Conservation (phyloP, 192 early-diverging fungal species). For the Backusella luteola region DNA sequence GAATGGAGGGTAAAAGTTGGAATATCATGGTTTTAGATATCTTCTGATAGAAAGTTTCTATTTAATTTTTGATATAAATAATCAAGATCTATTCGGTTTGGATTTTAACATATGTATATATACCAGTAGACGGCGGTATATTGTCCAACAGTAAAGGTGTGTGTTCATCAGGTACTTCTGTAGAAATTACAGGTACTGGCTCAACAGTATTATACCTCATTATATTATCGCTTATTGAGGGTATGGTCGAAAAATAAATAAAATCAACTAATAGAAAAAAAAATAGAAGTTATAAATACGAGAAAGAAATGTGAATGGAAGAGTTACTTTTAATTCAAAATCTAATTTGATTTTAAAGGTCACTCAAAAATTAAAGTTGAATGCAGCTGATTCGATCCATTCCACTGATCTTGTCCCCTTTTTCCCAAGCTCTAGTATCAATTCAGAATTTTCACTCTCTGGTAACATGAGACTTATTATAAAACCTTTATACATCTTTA, state of each 20-base stretch:
- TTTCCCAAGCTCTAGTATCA: neutral
- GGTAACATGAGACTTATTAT: neutral
- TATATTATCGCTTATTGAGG: neutral
- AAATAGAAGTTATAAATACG: neutral
- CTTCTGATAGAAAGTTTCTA: neutral
- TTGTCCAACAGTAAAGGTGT: neutral
- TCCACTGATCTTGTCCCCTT: slow-evolving; percentile 2
- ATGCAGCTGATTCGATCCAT: slow-evolving; percentile 13
- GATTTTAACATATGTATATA: neutral
- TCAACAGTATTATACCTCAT: neutral
- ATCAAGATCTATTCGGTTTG: too few species aligned
- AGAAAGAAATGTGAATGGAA: neutral
- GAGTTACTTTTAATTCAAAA: neutral
- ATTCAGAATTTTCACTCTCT: neutral
- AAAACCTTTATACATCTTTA: neutral
- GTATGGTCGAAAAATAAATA: neutral
- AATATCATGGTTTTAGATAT: neutral
- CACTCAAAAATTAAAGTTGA: slow-evolving; percentile 9
- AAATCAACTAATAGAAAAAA: neutral
- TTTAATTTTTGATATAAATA: neutral
- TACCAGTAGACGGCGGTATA: neutral
- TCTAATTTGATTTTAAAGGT: slow-evolving; percentile 10
- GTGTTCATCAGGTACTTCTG: neutral
- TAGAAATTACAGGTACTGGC: neutral
- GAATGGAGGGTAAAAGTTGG: slow-evolving; percentile 16